Conservation (phyloP, 495 filamentous ascomycete genomes). For the Hyaloscypha finlandica region DNA sequence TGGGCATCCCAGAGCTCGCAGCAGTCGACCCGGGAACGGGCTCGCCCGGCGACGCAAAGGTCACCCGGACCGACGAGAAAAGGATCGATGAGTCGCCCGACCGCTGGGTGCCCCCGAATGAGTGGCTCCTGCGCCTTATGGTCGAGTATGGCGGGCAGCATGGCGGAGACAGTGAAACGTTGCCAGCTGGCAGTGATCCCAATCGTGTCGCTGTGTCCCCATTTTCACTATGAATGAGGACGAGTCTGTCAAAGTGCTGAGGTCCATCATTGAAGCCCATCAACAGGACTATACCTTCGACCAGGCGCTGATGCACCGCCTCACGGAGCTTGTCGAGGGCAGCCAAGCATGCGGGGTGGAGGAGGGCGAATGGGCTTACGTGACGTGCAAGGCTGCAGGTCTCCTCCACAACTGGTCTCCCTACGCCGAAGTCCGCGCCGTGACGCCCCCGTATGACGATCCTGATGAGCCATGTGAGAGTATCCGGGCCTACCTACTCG, state of each 20-base stretch:
- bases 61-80: not conserved
- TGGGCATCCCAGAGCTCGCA: too few relatives aligned
- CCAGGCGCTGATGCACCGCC: not conserved
- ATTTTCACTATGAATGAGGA: not conserved
- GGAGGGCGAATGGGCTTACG: not conserved
- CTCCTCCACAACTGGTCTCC: constrained; percentile 5
- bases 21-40: too few relatives aligned
- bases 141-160: not conserved
- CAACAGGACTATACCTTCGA: not conserved
- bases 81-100: not conserved
- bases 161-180: constrained; percentile 1
- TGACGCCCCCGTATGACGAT: constrained; percentile 2
- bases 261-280: not conserved
- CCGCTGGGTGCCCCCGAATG: not conserved
- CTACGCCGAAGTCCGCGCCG: constrained; percentile 4
- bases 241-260: not conserved
- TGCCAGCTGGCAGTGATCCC: not conserved
- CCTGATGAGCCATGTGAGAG: not conserved
- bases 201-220: not conserved
- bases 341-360: not conserved
- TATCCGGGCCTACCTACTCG: constrained; percentile 6
- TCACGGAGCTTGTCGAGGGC: not conserved
- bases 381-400: not conserved
- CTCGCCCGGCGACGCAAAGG: not conserved
- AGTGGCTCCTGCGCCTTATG: not conserved